Evolutionary conservation across 2,329 filamentous ascomycete species (phyloP), one percentile per base, ranked within the genome.

Genomic region (Gremmenia infestans): DNA sequence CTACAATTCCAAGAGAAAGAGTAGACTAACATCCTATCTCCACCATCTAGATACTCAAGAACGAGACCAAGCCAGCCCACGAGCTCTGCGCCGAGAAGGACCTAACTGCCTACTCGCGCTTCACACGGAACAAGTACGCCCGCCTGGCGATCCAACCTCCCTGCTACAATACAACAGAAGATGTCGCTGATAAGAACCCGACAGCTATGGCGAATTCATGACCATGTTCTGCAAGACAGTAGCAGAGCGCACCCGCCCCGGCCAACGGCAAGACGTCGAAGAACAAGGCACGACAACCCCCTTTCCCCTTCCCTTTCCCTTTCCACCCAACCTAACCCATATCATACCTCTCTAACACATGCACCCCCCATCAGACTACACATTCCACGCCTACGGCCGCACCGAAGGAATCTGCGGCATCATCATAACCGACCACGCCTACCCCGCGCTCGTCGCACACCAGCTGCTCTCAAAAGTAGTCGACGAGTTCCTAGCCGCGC

Each of bases 141-240:
- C 14, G 52, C 39, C 22, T 25, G 25, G 25, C 25, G 25, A n/a
- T n/a, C 5, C 12, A 17, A 22, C 25, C 32, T 28, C 28, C 22
- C 22, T 22, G 22, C 22, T 22, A 2, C 28, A 28, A 28, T 28
- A 25, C 25, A 42, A 39, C n/a, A n/a, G 14, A 11, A 37, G 12
- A 39, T 42, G 22, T 43, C 9, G 50, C 65, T 65, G 52, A 57
- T 55, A 9, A 15, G 22, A 11, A 4, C 1, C 12, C 45, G 32
- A 48, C 62, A 75, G 74, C 67, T 73, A 79, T 78, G 77, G 74
- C 69, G 77, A 81, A 64, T 83, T 95, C 79, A 89, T 96, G 85
- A 88, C 85, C 55, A 78, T 96, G 67, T 93, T 95, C 76, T 83
- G 85, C 72, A 90, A 90, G 74, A 93, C 88, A 17, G 87, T 97